Percentiles rank a stretch among this genome's conserved stretches.
Evolutionary conservation across 1,284 basidiomycete species (phyloP).

Genomic region (Boletus austroedulis): DNA sequence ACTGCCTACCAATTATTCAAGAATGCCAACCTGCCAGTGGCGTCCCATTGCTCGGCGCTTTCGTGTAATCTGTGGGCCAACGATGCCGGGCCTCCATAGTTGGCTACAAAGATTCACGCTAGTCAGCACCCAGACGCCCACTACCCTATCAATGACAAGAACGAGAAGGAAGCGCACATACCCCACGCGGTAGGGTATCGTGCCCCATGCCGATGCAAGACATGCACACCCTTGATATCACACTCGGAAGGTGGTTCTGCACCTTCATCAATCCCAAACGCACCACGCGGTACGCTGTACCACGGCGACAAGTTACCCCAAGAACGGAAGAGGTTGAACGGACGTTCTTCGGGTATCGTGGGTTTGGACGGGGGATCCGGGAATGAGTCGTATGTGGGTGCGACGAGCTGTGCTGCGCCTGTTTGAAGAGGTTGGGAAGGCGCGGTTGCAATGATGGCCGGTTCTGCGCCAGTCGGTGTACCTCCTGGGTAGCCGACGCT

Average conservation of each 20-base stretch:
- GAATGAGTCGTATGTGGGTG: constrained; percentile 34
- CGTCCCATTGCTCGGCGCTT: constrained; percentile 55
- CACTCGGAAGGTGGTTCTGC: constrained; percentile 71
- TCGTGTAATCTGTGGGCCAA: constrained; percentile 59
- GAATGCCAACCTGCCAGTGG: constrained; percentile 63
- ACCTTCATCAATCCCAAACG: constrained; percentile 72
- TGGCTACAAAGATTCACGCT: constrained; percentile 39
- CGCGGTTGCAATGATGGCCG: constrained; percentile 74
- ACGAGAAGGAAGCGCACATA: constrained; percentile 35
- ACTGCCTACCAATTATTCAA: constrained; percentile 68
- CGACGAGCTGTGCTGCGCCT: constrained; percentile 64
- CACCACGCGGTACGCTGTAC: constrained; percentile 68
- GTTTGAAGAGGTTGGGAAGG: constrained; percentile 74
- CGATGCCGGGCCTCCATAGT: constrained; percentile 64
- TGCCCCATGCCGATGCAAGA: constrained; percentile 79
- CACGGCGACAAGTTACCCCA: constrained; percentile 87
- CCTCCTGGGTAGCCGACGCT: constrained; percentile 75
- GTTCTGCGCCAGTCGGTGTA: constrained; percentile 82
- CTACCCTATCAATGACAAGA: not conserved
- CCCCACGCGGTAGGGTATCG: constrained; percentile 75
- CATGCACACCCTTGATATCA: constrained; percentile 67
- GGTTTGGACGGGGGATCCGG: constrained; percentile 12
- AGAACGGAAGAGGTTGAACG: constrained; percentile 65
- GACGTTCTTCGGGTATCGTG: constrained; percentile 19
- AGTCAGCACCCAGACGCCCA: not conserved